Conservation (phyloP, 306 rosid species). For the Glycyrrhiza uralensis region DNA sequence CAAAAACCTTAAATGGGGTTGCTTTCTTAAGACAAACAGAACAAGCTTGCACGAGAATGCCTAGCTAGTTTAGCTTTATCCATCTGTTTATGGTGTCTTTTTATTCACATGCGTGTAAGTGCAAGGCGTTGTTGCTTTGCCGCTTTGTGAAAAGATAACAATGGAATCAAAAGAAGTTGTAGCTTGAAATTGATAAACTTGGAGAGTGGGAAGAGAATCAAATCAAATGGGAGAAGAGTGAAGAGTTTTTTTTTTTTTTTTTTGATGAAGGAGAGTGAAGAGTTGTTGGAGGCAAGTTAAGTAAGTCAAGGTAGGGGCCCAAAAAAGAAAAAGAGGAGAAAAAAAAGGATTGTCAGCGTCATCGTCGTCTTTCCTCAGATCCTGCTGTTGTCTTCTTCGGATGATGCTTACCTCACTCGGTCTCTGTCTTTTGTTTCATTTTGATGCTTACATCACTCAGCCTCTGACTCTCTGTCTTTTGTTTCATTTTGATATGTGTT, state of each 20-base stretch:
- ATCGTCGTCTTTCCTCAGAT: background rate
- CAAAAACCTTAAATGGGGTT: slow-evolving; percentile 3
- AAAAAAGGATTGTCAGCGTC: no score
- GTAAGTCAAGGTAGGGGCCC: background rate
- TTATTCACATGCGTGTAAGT: slow-evolving; percentile 8
- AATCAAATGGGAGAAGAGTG: background rate
- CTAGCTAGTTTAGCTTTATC: slow-evolving; percentile 11
- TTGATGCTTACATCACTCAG: no score
- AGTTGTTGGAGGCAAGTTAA: background rate
- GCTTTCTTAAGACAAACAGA: slow-evolving; percentile 17
- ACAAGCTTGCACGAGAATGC: slow-evolving; percentile 8
- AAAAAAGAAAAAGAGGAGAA: no score
- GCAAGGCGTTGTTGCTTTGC: slow-evolving; percentile 37
- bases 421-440: background rate
- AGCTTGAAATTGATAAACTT: slow-evolving; percentile 19
- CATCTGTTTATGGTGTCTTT: background rate
- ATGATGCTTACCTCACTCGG: background rate
- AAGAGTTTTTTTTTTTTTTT: background rate
- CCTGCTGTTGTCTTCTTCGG: slow-evolving; percentile 4
- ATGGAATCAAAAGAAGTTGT: background rate
- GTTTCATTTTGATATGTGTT: no score
- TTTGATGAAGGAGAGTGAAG: no score
- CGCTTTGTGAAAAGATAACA: slow-evolving; percentile 24
- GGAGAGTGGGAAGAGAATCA: slow-evolving; percentile 28
- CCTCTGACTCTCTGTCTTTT: no score